A percentile compares a stretch with the other conserved stretches of the same genome.
Conservation (phyloP, 2,329 filamentous ascomycete genomes). For the Aspergillus amoenus region DNA sequence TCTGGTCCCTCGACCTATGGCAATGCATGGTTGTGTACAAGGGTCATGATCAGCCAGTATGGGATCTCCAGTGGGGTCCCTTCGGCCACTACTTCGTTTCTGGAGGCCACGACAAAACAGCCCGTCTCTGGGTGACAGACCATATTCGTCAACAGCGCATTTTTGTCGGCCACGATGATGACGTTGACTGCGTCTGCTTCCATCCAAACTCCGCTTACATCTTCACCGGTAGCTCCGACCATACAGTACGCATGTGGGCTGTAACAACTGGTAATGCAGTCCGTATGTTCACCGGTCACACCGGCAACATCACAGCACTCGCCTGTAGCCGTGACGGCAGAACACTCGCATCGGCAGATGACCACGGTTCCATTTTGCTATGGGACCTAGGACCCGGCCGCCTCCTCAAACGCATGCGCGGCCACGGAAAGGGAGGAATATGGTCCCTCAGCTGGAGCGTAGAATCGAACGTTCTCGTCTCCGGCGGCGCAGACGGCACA, state of each 20-base stretch:
- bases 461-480: constrained; percentile 86
- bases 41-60: constrained; percentile 85
- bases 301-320: constrained; percentile 79
- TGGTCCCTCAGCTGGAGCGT: constrained; percentile 92
- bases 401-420: constrained; percentile 86
- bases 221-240: constrained; percentile 90
- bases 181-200: constrained; percentile 89
- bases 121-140: constrained; percentile 88
- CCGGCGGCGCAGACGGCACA: constrained; percentile 86
- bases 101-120: constrained; percentile 83
- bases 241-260: constrained; percentile 96
- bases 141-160: constrained; percentile 86
- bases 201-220: constrained; percentile 92
- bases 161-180: constrained; percentile 87
- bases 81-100: constrained; percentile 94
- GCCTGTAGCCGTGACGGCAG: constrained; percentile 86
- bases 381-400: constrained; percentile 91
- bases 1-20: constrained; percentile 93
- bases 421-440: constrained; percentile 89
- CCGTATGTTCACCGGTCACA: constrained; percentile 88
- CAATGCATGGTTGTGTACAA: constrained; percentile 93
- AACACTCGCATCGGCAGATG: constrained; percentile 86
- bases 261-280: constrained; percentile 84
- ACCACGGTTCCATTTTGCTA: constrained; percentile 83
- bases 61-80: constrained; percentile 85